Evolutionary conservation across 2,329 filamentous ascomycete species (phyloP).

Genomic region (Talaromyces marneffei): DNA sequence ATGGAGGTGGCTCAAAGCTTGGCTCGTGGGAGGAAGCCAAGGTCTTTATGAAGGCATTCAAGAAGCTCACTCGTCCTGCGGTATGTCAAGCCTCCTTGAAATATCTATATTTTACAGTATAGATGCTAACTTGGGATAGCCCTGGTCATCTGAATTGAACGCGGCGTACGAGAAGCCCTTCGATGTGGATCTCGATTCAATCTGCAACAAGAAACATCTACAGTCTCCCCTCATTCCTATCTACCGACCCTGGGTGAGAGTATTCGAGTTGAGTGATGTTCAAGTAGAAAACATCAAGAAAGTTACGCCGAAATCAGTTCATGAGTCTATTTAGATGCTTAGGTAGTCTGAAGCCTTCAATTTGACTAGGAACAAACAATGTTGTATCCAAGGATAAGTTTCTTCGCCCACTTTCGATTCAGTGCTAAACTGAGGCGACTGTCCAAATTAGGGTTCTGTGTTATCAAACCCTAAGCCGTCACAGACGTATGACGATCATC

Average conservation of each 20-base stretch:
- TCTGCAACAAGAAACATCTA: neutral
- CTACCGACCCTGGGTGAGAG: neutral
- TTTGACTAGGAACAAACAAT: neutral
- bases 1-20: neutral
- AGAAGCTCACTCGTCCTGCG: neutral
- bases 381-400: too few relatives aligned
- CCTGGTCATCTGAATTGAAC: neutral
- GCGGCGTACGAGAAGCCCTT: neutral
- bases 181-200: neutral
- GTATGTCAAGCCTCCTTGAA: neutral
- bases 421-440: too few relatives aligned
- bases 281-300: neutral
- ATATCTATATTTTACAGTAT: neutral
- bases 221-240: neutral
- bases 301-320: neutral
- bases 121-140: neutral
- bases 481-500: too few relatives aligned
- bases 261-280: neutral
- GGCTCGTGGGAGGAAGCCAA: neutral
- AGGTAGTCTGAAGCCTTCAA: neutral
- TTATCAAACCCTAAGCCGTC: neutral
- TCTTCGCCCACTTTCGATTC: too few relatives aligned
- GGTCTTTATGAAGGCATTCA: neutral
- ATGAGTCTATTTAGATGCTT: neutral
- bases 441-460: neutral